Evolutionary conservation across 2,329 filamentous ascomycete species (phyloP).

Genomic region (Trichoderma afroharzianum): DNA sequence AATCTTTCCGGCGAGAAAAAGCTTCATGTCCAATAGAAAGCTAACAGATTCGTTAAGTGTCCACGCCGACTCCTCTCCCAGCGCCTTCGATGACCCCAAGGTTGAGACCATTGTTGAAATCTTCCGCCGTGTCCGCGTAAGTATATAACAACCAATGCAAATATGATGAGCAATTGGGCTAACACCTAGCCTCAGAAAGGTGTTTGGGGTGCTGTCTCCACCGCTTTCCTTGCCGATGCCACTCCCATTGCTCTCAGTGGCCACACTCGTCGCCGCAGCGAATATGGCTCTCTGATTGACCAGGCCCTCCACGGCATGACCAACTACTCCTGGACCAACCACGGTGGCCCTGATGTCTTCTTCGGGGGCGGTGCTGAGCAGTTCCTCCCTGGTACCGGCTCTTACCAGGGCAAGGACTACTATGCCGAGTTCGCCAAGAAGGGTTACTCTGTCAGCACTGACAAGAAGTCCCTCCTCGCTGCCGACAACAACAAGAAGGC

Average conservation of each 20-base stretch:
- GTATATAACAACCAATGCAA: constrained; percentile 27
- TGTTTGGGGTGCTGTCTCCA: constrained; percentile 66
- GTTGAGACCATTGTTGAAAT: constrained; percentile 80
- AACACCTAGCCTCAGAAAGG: constrained; percentile 37
- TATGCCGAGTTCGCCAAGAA: constrained; percentile 71
- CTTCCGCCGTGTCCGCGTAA: constrained; percentile 64
- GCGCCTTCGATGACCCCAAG: constrained; percentile 78
- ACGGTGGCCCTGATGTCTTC: constrained; percentile 72
- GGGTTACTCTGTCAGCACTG: constrained; percentile 68
- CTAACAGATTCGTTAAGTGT: constrained; percentile 40
- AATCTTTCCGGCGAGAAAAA: no score
- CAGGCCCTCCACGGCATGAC: constrained; percentile 70
- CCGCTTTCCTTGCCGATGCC: constrained; percentile 77
- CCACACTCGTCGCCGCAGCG: constrained; percentile 66
- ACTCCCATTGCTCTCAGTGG: constrained; percentile 72
- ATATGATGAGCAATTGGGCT: constrained; percentile 14
- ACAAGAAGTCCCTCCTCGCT: constrained; percentile 66
- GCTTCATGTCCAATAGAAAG: not conserved
- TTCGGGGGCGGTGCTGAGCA: constrained; percentile 82
- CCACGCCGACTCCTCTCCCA: constrained; percentile 71
- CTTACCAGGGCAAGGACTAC: constrained; percentile 71
- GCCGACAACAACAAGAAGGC: constrained; percentile 58
- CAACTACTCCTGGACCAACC: constrained; percentile 79
- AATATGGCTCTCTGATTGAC: constrained; percentile 71
- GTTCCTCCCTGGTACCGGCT: constrained; percentile 63